phyloP scores from a whole-genome alignment of 371 early-diverging fungal species.

The Mortierella sp. region DNA sequence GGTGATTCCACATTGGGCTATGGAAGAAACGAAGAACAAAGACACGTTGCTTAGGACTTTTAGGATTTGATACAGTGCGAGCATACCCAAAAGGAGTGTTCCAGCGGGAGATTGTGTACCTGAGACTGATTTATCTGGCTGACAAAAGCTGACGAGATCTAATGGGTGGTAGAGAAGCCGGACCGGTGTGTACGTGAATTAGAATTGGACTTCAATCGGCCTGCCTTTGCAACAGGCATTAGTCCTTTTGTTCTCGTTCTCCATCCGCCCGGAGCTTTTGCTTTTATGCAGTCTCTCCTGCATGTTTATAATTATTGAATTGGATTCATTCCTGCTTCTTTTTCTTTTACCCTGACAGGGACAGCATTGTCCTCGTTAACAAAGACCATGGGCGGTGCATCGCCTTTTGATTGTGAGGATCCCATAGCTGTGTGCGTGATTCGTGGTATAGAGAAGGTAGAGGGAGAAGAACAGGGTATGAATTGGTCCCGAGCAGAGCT shows the following conservation, averaged over 20 bases:
- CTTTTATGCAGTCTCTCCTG: too few species aligned
- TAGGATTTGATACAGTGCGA: not conserved
- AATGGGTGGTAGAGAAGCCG: not conserved
- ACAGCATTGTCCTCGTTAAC: conserved; percentile 51
- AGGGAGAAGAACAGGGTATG: too few species aligned
- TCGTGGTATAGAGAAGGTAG: conserved; percentile 14
- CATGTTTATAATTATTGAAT: too few species aligned
- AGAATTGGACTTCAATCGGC: too few species aligned
- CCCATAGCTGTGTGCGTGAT: conserved; percentile 33
- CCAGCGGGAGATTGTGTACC: conserved; percentile 16
- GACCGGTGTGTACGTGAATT: too few species aligned
- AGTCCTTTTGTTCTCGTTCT: too few species aligned
- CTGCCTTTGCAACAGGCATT: too few species aligned
- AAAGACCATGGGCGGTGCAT: conserved; percentile 49
- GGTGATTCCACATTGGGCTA: conserved; percentile 35
- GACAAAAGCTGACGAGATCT: conserved; percentile 48
- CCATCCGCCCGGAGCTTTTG: too few species aligned
- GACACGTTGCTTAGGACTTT: not conserved
- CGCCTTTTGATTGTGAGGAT: conserved; percentile 51
- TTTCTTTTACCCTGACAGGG: conserved; percentile 43
- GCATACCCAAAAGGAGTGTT: not conserved
- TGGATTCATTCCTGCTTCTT: too few species aligned
- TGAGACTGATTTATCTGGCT: conserved; percentile 43
- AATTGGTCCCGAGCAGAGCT: too few species aligned
- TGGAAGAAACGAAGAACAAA: not conserved